phyloP scores from a whole-genome alignment of 202 grass and related monocot species.

The Bolboschoenoplectus hybrid region DNA sequence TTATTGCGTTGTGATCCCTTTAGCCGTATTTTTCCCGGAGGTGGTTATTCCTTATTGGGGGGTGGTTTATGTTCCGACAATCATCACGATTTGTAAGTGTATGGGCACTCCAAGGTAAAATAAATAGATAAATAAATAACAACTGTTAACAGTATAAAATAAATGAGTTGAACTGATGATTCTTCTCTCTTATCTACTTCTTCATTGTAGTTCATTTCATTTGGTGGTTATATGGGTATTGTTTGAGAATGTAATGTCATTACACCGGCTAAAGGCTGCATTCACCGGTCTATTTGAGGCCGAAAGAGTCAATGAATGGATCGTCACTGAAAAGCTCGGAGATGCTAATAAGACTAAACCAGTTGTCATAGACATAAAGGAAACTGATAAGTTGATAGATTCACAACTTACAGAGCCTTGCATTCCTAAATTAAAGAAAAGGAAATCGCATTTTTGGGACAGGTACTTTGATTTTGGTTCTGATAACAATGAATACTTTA shows the following conservation, averaged over 20 bases:
- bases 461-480: slow-evolving; percentile 45
- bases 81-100: slow-evolving; percentile 75
- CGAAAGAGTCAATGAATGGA: slow-evolving; percentile 86
- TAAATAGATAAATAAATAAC: not conserved
- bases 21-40: slow-evolving; percentile 74
- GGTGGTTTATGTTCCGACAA: slow-evolving; percentile 59
- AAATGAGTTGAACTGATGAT: slow-evolving; percentile 35
- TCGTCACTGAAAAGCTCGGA: slow-evolving; percentile 88
- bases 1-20: slow-evolving; percentile 68
- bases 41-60: slow-evolving; percentile 76
- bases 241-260: slow-evolving; percentile 93
- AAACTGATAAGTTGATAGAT: slow-evolving; percentile 56
- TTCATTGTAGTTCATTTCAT: slow-evolving; percentile 73
- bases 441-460: slow-evolving; percentile 52
- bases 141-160: not conserved
- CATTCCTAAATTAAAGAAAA: slow-evolving; percentile 59
- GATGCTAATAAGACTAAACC: slow-evolving; percentile 69
- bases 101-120: slow-evolving; percentile 75
- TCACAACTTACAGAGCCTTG: slow-evolving; percentile 52
- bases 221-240: slow-evolving; percentile 81
- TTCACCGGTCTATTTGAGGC: slow-evolving; percentile 65
- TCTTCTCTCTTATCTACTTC: not conserved
- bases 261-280: slow-evolving; percentile 73
- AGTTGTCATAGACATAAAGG: slow-evolving; percentile 42
- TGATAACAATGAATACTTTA: not conserved